Conservation (phyloP, 768 basidiomycete species). For the Boletus sp. region DNA sequence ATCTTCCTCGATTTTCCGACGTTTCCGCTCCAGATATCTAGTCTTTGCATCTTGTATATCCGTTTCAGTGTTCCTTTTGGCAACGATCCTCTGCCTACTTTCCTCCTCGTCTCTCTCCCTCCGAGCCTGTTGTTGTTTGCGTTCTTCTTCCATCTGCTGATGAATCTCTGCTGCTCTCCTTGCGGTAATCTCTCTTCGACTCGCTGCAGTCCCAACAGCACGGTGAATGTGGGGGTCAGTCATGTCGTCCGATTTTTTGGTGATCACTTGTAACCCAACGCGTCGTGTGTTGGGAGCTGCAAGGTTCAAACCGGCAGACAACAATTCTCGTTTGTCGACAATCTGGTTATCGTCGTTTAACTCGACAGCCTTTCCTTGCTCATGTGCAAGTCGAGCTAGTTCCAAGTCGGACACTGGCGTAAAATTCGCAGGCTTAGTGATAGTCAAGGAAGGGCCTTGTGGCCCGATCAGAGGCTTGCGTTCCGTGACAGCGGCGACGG, state of each 20-base stretch:
- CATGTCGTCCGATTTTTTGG: slow-evolving; percentile 25
- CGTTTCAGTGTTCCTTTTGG: slow-evolving; percentile 73
- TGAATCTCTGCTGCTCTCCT: slow-evolving; percentile 77
- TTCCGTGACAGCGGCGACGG: slow-evolving; percentile 67
- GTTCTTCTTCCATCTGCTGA: slow-evolving; percentile 76
- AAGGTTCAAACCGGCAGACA: slow-evolving; percentile 91
- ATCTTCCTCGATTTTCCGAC: slow-evolving; percentile 61
- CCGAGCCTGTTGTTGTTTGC: slow-evolving; percentile 54
- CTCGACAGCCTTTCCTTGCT: slow-evolving; percentile 83
- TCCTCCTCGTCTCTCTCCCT: slow-evolving; percentile 60
- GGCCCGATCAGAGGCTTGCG: slow-evolving; percentile 60
- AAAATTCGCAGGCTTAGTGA: slow-evolving; percentile 68
- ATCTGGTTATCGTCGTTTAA: slow-evolving; percentile 97
- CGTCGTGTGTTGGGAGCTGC: slow-evolving; percentile 77
- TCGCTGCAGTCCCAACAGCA: slow-evolving; percentile 85
- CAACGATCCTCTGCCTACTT: slow-evolving; percentile 61
- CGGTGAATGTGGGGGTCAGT: slow-evolving; percentile 52
- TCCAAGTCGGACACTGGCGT: slow-evolving; percentile 68
- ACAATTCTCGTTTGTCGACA: slow-evolving; percentile 90
- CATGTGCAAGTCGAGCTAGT: slow-evolving; percentile 65
- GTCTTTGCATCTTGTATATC: slow-evolving; percentile 72
- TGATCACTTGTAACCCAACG: slow-evolving; percentile 46
- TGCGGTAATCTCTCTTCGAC: slow-evolving; percentile 77
- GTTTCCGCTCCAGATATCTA: slow-evolving; percentile 78
- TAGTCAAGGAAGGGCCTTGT: slow-evolving; percentile 64